These are phyloP conservation scores for Quercus wislizeni DNA, from an alignment of 306 rosid species.

Conservation along the genomic window DNA sequence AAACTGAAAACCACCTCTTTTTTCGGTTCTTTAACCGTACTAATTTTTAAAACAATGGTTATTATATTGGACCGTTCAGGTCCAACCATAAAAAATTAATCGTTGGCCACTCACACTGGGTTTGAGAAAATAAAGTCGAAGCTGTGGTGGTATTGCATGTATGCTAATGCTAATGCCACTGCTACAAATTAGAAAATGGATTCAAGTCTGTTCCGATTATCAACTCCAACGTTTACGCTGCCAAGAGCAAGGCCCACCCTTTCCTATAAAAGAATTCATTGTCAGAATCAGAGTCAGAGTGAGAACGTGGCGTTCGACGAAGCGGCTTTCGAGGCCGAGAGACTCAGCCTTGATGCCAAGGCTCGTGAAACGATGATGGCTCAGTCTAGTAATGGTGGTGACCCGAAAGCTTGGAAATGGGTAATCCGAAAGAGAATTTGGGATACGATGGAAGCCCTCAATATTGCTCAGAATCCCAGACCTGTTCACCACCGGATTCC, in stretches of 20 bases:
- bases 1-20: no score
- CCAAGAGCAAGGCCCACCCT: no score
- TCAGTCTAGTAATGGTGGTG: conserved; percentile 45
- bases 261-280: neutral
- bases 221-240: conserved; percentile 17
- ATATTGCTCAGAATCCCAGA: conserved; percentile 66
- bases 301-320: conserved; percentile 41
- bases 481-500: conserved; percentile 96
- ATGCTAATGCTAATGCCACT: no score
- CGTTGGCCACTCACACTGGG: no score
- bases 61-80: no score
- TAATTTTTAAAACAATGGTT: no score
- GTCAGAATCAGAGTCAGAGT: conserved; percentile 24
- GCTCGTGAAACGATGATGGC: conserved; percentile 68
- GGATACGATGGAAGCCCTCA: conserved; percentile 68
- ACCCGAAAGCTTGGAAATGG: conserved; percentile 97
- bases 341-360: conserved; percentile 67
- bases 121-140: no score
- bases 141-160: no score
- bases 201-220: conserved; percentile 28
- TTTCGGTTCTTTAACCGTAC: no score
- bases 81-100: neutral
- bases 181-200: conserved; percentile 33
- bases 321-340: conserved; percentile 74
- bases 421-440: conserved; percentile 78